These are phyloP conservation scores for Cymbomonas tetramitiformis DNA, from an alignment of 139 green algal genomes.

Conservation along the genomic window DNA sequence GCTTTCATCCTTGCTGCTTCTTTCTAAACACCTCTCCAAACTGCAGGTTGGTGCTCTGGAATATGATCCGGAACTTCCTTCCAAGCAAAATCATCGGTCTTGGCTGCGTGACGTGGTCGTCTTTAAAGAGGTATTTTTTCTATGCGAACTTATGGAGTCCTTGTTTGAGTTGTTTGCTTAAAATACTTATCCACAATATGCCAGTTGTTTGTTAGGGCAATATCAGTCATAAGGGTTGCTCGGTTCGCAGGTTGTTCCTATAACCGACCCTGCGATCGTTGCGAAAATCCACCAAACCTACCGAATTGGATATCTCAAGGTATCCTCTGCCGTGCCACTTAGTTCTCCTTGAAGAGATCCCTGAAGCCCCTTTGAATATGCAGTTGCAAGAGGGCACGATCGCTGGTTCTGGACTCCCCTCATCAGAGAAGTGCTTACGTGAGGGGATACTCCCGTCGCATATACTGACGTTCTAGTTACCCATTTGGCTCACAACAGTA, in stretches of 20 bases:
- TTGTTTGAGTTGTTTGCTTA: constrained; percentile 9
- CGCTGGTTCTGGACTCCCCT: too few relatives aligned
- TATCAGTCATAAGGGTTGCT: not conserved
- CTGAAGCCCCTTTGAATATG: not conserved
- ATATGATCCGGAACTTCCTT: constrained; percentile 61
- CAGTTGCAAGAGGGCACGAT: too few relatives aligned
- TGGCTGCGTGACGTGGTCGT: constrained; percentile 49
- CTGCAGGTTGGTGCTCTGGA: constrained; percentile 87
- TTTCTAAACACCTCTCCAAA: too few relatives aligned
- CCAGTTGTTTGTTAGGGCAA: too few relatives aligned
- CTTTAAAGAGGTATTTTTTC: constrained; percentile 61
- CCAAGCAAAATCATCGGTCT: constrained; percentile 55
- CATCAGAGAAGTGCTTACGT: too few relatives aligned
- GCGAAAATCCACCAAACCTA: constrained; percentile 92
- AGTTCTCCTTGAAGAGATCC: not conserved
- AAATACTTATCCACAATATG: too few relatives aligned
- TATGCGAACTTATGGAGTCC: not conserved
- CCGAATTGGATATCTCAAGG: constrained; percentile 42
- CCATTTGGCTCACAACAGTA: too few relatives aligned
- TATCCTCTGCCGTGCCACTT: not conserved
- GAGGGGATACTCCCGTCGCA: too few relatives aligned
- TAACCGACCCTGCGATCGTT: constrained; percentile 36
- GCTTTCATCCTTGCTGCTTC: too few relatives aligned
- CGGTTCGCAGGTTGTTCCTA: constrained; percentile 30
- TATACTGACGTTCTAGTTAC: too few relatives aligned